Evolutionary conservation across 495 filamentous ascomycete species (phyloP).

Genomic region (Penicillium fimorum): DNA sequence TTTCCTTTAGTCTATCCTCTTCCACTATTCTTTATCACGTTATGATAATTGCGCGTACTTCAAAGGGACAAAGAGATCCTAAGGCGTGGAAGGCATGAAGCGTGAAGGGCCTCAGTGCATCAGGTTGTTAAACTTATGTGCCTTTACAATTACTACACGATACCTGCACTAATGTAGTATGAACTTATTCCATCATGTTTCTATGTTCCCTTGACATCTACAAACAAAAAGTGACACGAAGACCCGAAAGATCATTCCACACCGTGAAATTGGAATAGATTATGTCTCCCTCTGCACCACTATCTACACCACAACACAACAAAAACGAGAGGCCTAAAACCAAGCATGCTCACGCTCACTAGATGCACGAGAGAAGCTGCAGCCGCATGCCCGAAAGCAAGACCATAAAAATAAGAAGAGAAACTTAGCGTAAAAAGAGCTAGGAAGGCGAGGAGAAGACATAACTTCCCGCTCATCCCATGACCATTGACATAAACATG

Average conservation of each 20-base stretch:
- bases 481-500: background rate
- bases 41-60: no score
- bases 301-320: constrained; percentile 3
- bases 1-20: no score
- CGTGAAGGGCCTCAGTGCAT: no score
- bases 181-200: no score
- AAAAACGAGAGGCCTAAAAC: background rate
- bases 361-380: background rate
- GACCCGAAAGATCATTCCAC: background rate
- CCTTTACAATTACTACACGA: no score
- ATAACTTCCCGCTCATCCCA: constrained; percentile 1
- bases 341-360: background rate
- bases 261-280: background rate
- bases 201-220: no score
- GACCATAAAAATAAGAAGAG: background rate
- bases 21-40: no score
- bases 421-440: background rate
- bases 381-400: background rate
- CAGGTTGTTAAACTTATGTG: no score
- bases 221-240: background rate
- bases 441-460: constrained; percentile 6
- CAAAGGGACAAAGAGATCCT: no score
- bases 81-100: no score
- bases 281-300: background rate
- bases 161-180: no score